A percentile compares a stretch with the other conserved stretches of the same genome.
Conservation (phyloP, 2,329 filamentous ascomycete species). For the Verticillium zaregamsianum region DNA sequence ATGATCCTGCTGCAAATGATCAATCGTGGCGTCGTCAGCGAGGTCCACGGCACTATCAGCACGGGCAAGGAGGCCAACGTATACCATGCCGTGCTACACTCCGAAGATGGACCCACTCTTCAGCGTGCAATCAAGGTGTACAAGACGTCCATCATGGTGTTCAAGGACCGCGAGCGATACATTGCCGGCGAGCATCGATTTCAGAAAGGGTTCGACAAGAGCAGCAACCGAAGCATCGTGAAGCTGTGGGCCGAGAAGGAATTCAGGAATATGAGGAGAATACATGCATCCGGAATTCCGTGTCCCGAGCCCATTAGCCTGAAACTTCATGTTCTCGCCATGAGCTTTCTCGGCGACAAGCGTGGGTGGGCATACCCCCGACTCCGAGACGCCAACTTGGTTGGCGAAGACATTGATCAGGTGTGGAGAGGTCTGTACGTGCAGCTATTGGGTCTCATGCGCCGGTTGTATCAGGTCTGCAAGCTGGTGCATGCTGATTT, state of each 20-base stretch:
- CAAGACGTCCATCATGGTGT: slow-evolving; percentile 95
- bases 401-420: slow-evolving; percentile 61
- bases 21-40: slow-evolving; percentile 82
- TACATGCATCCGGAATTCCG: slow-evolving; percentile 79
- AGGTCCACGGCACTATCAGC: slow-evolving; percentile 91
- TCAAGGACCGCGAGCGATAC: slow-evolving; percentile 96
- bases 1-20: slow-evolving; percentile 97
- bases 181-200: slow-evolving; percentile 94
- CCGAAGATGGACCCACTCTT: slow-evolving; percentile 50
- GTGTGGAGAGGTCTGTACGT: slow-evolving; percentile 78
- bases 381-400: slow-evolving; percentile 78
- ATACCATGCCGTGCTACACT: slow-evolving; percentile 75
- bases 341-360: slow-evolving; percentile 85
- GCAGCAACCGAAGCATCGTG: slow-evolving; percentile 94
- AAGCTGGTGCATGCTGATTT: slow-evolving; percentile 91
- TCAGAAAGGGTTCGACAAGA: slow-evolving; percentile 85
- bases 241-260: slow-evolving; percentile 99
- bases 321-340: slow-evolving; percentile 90
- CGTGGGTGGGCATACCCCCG: slow-evolving; percentile 86
- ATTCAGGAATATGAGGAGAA: slow-evolving; percentile 84
- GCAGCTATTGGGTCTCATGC: slow-evolving; percentile 83
- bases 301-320: slow-evolving; percentile 87
- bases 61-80: slow-evolving; percentile 99
- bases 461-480: slow-evolving; percentile 88
- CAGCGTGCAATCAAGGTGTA: slow-evolving; percentile 97